Base-by-base conservation (phyloP, 2,329 filamentous ascomycete species). In the Akanthomyces muscarius region DNA sequence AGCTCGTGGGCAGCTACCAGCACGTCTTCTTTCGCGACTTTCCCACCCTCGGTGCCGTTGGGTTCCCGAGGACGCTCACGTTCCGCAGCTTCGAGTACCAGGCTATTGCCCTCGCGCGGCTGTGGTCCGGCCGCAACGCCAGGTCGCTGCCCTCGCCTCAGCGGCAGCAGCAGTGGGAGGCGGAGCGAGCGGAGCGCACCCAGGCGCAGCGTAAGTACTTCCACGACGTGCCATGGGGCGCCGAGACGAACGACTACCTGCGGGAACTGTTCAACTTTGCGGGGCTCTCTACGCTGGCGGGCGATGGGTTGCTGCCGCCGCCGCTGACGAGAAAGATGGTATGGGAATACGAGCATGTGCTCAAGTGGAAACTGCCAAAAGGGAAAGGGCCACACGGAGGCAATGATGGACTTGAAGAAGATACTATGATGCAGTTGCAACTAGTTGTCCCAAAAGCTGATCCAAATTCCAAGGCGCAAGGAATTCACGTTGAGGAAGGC, bases 21-120 rank as follows among this genome's bases (percentile, higher is more conserved):
- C 83, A 86, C 67, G 83, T 81, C 0, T 85, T 85, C 69, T 76
- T 83, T 56, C 77, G 74, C 1, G 76, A 79, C 25, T 78, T 78
- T 47, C 70, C 76, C 0, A 81, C 78, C 0, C 71, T 87, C 0
- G 84, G 75, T 0, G 30, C 28, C 8, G 61, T 63, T 3, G 61
- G 61, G 4, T 63, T 63, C 11, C 54, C 61, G n/a, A 51, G 28
- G 33, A 59, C 61, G 8, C 21, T 63, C 36, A 63, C 61, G 0
- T 85, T 84, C 63, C 71, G 82, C 7, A 80, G 79, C 42, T 84
- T 84, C 65, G 83, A 85, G 68, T 85, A 85, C 65, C 83, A 85
- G 68, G 82, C 81, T 1, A 73, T 84, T 47, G 81, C 82, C 1
- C 70, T 85, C 0, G 81, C 83, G 3, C 74, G 83, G 2, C 66